phyloP scores from a whole-genome alignment of 2,329 filamentous ascomycete species.

The Elsinoe batatas region DNA sequence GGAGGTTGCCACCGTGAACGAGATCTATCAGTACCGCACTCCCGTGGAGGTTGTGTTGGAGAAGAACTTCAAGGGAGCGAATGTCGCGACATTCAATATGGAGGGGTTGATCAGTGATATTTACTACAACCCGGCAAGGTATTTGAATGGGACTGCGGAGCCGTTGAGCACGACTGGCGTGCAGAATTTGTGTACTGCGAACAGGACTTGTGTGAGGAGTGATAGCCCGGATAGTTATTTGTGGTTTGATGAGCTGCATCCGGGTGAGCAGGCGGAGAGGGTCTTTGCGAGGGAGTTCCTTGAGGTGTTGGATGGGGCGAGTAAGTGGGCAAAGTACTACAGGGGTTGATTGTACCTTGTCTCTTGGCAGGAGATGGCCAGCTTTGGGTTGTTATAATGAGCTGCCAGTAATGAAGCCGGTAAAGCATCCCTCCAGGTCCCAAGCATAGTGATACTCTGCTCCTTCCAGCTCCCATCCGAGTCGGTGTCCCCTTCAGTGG shows the following conservation, averaged over 20 bases:
- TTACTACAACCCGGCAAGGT: constrained; percentile 48
- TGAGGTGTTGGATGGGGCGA: constrained; percentile 42
- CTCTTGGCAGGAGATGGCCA: too few relatives aligned
- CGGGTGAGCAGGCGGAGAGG: constrained; percentile 53
- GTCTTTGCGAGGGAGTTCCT: constrained; percentile 49
- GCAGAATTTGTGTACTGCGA: constrained; percentile 45
- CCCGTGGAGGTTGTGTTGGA: constrained; percentile 36
- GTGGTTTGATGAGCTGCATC: constrained; percentile 69
- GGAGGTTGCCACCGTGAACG: constrained; percentile 41
- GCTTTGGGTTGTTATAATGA: too few relatives aligned
- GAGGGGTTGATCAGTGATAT: constrained; percentile 57
- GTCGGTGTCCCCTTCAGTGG: background rate
- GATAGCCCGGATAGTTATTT: constrained; percentile 50
- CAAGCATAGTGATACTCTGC: background rate
- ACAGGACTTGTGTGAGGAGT: constrained; percentile 32
- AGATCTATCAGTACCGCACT: constrained; percentile 43
- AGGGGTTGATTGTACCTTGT: background rate
- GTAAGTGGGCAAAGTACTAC: constrained; percentile 39
- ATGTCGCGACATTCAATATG: constrained; percentile 58
- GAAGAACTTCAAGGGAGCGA: constrained; percentile 43
- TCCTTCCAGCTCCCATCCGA: too few relatives aligned
- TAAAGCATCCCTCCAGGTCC: too few relatives aligned
- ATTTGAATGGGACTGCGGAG: constrained; percentile 48
- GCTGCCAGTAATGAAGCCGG: too few relatives aligned
- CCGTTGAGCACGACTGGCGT: constrained; percentile 54